A percentile compares a stretch with the other conserved stretches of the same genome.
These are phyloP conservation scores for Nothophoma quercina DNA, from an alignment of 2,329 filamentous ascomycete species.

Conservation along the genomic window DNA sequence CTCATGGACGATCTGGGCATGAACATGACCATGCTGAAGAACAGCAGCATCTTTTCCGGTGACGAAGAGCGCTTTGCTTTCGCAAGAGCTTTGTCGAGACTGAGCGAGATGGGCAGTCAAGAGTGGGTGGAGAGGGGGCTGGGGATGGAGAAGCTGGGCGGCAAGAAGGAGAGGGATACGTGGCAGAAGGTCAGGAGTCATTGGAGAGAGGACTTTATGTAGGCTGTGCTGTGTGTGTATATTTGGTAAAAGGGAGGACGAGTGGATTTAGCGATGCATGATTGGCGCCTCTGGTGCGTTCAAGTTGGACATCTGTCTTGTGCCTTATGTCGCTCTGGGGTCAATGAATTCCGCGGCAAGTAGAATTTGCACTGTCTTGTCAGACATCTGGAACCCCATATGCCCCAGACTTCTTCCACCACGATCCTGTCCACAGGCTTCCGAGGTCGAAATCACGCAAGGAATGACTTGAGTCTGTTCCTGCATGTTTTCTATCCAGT, in stretches of 20 bases:
- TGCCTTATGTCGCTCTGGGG: no score
- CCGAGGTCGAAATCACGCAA: no score
- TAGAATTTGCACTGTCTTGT: no score
- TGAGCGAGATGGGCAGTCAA: conserved; percentile 91
- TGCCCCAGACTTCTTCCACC: no score
- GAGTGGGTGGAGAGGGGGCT: conserved; percentile 90
- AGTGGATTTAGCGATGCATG: conserved; percentile 11
- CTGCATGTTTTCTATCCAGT: no score
- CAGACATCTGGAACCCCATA: no score
- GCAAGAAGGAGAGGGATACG: conserved; percentile 69
- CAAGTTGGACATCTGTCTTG: no score
- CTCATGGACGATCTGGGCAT: conserved; percentile 89
- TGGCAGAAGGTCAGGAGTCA: conserved; percentile 71
- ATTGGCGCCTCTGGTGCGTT: no score
- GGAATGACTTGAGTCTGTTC: no score
- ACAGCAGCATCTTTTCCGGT: conserved; percentile 85
- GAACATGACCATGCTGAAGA: conserved; percentile 84
- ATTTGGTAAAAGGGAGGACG: neutral
- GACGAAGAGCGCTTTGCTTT: conserved; percentile 98
- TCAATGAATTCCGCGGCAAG: no score
- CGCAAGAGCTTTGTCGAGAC: conserved; percentile 80
- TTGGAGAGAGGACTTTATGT: conserved; percentile 63
- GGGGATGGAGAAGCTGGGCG: conserved; percentile 69
- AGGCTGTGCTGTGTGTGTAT: neutral
- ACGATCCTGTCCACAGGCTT: no score